phyloP scores from a whole-genome alignment of 345 rosid species.

The Boechera retrofracta region DNA sequence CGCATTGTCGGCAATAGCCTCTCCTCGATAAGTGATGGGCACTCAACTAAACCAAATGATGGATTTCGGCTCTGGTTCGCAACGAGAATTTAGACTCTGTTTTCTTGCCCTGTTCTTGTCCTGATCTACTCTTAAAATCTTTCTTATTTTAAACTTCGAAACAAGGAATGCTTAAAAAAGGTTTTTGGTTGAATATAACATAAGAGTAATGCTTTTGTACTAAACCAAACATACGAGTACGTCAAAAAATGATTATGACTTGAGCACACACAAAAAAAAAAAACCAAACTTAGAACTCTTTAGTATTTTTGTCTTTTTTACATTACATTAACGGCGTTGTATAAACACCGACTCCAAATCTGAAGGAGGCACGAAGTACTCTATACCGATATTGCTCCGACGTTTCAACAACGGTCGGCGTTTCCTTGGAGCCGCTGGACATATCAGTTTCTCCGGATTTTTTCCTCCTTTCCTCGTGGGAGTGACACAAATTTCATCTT shows the following conservation, averaged over 20 bases:
- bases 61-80: too few relatives aligned
- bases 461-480: constrained; percentile 70
- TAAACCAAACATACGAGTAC: neutral
- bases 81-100: too few relatives aligned
- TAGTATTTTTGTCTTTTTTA: neutral
- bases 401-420: constrained; percentile 66
- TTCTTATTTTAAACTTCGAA: too few relatives aligned
- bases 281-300: neutral
- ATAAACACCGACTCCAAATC: constrained; percentile 75
- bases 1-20: too few relatives aligned
- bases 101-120: too few relatives aligned
- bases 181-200: too few relatives aligned
- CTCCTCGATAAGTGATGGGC: too few relatives aligned
- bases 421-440: constrained; percentile 90
- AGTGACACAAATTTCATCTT: constrained; percentile 51
- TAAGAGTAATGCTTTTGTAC: neutral
- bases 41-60: too few relatives aligned
- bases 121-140: too few relatives aligned
- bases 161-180: too few relatives aligned
- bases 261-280: neutral
- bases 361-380: constrained; percentile 78
- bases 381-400: constrained; percentile 52
- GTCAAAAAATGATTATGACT: neutral
- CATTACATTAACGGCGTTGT: constrained; percentile 39
- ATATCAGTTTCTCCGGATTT: constrained; percentile 59